Evolutionary conservation across 768 basidiomycete genomes (phyloP).

Genomic region (Suillus hirtellus): DNA sequence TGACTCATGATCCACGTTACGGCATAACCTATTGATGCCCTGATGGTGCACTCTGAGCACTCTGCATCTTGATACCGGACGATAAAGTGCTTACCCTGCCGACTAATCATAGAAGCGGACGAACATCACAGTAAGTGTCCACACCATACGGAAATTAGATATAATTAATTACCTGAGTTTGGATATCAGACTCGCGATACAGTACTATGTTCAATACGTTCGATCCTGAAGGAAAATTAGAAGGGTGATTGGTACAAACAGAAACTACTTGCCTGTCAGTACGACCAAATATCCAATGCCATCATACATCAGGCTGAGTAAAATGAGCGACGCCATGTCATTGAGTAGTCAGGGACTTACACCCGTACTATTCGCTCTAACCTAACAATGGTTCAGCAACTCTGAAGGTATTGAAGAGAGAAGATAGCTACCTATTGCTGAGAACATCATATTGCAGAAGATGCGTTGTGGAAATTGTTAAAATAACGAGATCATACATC

Average conservation of each 20-base stretch:
- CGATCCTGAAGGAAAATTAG: conserved; percentile 32
- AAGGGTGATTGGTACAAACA: background rate
- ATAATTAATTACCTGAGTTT: conserved; percentile 43
- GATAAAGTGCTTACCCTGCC: conserved; percentile 44
- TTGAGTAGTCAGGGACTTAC: conserved; percentile 18
- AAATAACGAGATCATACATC: conserved; percentile 53
- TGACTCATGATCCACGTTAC: conserved; percentile 66
- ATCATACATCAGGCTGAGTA: conserved; percentile 66
- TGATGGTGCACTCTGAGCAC: conserved; percentile 15
- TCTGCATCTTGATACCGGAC: background rate
- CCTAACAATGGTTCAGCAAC: conserved; percentile 17
- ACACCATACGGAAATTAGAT: conserved; percentile 14
- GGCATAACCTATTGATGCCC: conserved; percentile 39
- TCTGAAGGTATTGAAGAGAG: background rate
- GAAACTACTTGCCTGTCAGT: conserved; percentile 44
- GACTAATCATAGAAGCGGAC: conserved; percentile 35
- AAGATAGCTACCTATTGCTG: conserved; percentile 25
- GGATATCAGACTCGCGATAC: conserved; percentile 40
- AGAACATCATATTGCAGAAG: conserved; percentile 46
- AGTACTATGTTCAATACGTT: conserved; percentile 55
- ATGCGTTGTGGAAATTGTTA: conserved; percentile 50
- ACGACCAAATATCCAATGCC: conserved; percentile 63
- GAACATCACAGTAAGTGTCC: conserved; percentile 6
- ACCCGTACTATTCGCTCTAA: conserved; percentile 30
- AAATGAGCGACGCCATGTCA: conserved; percentile 12